phyloP scores from a whole-genome alignment of 345 rosid species.

The Erucastrum elatum region DNA sequence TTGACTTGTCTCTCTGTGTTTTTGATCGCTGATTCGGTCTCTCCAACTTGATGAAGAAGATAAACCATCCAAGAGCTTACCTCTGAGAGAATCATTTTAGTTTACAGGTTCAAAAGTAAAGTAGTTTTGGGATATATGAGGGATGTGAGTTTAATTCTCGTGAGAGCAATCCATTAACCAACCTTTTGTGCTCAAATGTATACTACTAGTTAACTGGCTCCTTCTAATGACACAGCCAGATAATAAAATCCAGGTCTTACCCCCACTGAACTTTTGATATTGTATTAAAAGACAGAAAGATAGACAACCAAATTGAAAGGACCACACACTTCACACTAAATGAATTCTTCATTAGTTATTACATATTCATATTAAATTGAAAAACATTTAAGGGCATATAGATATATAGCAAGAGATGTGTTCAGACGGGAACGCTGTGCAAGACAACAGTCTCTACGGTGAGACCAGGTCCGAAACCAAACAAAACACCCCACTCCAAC shows the following conservation, averaged over 20 bases:
- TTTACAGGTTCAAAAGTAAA: no score
- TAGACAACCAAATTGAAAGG: background rate
- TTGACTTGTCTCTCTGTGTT: no score
- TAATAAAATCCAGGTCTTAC: constrained; percentile 74
- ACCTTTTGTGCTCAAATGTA: no score
- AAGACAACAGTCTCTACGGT: constrained; percentile 78
- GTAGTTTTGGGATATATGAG: no score
- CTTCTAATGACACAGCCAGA: constrained; percentile 71
- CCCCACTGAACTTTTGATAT: constrained; percentile 56
- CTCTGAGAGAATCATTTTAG: no score
- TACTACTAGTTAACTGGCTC: no score
- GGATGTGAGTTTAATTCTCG: no score
- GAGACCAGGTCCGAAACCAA: constrained; percentile 89
- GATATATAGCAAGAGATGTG: background rate
- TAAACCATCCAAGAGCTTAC: no score
- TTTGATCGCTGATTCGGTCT: no score
- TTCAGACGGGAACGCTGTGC: constrained; percentile 52
- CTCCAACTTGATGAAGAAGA: no score
- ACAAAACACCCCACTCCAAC: constrained; percentile 79
- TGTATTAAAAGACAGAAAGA: background rate
- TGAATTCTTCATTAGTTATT: background rate
- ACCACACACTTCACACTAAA: constrained; percentile 23
- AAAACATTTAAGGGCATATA: background rate
- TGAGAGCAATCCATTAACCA: no score
- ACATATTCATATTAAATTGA: background rate